Conservation (phyloP, 108 stramenopile species). For the Cyclotella atomus region DNA sequence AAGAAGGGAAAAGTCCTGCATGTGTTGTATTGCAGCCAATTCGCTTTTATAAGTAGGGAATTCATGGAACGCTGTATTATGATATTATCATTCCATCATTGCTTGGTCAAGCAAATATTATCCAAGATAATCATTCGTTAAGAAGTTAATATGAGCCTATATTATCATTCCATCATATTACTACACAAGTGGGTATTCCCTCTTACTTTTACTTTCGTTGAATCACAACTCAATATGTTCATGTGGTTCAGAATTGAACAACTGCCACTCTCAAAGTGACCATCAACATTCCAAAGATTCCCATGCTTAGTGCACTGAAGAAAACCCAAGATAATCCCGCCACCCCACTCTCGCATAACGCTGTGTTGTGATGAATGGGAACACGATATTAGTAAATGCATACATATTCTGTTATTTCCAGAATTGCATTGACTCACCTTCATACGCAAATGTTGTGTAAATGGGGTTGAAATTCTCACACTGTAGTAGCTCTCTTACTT, state of each 20-base stretch:
- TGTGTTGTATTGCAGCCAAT: too few species aligned
- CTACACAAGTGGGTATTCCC: too few species aligned
- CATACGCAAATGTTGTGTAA: conserved; percentile 24
- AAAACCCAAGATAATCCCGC: conserved; percentile 38
- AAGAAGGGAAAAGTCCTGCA: not conserved
- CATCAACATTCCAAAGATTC: conserved; percentile 40
- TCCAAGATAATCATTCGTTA: too few species aligned
- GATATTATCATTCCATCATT: too few species aligned
- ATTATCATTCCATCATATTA: not conserved
- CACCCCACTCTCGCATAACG: conserved; percentile 35
- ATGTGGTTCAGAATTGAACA: not conserved
- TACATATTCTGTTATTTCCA: not conserved
- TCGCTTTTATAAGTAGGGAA: too few species aligned
- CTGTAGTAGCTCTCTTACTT: conserved; percentile 21
- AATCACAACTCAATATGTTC: not conserved
- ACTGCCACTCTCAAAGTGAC: conserved; percentile 32
- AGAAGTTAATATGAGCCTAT: conserved; percentile 3
- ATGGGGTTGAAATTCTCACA: conserved; percentile 38
- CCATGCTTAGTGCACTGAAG: conserved; percentile 29
- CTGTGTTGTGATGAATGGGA: not conserved
- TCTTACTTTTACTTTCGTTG: too few species aligned
- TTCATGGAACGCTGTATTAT: too few species aligned
- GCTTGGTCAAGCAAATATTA: too few species aligned
- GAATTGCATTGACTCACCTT: conserved; percentile 34
- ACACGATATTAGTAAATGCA: not conserved